These are phyloP conservation scores for Carex myosuroides DNA, from an alignment of 176 grass and related monocot genomes.

Conservation along the genomic window DNA sequence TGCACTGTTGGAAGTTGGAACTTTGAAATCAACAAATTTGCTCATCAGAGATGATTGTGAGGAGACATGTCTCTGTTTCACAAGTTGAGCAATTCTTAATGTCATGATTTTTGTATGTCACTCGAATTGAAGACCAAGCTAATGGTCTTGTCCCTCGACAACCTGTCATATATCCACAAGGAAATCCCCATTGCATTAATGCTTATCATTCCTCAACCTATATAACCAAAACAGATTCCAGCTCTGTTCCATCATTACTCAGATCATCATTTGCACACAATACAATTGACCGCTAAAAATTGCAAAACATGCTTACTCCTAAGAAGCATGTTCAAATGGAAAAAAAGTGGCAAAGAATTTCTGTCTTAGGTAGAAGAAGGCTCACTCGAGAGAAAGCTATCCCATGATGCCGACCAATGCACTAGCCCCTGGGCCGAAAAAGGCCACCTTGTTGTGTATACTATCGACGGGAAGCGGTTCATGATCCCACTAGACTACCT, in stretches of 20 bases:
- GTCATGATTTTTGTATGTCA: background rate
- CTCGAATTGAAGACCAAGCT: background rate
- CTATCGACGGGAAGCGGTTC: slow-evolving; percentile 40
- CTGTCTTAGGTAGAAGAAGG: slow-evolving; percentile 25
- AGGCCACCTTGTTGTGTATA: slow-evolving; percentile 34
- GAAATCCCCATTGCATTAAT: background rate
- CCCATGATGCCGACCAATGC: background rate
- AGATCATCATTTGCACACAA: background rate
- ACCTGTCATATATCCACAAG: background rate
- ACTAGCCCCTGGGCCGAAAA: slow-evolving; percentile 32
- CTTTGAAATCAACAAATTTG: background rate
- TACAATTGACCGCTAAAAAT: background rate
- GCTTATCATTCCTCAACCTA: background rate
- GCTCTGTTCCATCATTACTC: background rate
- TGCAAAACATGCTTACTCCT: slow-evolving; percentile 15
- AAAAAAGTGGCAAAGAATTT: slow-evolving; percentile 38
- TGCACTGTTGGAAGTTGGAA: background rate
- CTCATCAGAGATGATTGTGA: background rate
- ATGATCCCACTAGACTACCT: slow-evolving; percentile 45
- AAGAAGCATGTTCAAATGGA: slow-evolving; percentile 13
- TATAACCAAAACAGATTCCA: slow-evolving; percentile 11
- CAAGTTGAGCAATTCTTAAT: background rate
- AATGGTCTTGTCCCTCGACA: slow-evolving; percentile 21
- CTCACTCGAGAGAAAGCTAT: slow-evolving; percentile 22
- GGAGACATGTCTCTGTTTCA: background rate